Percentiles rank a stretch among this genome's conserved stretches.
Conservation (phyloP, 495 filamentous ascomycete genomes). For the Neurospora sp. region DNA sequence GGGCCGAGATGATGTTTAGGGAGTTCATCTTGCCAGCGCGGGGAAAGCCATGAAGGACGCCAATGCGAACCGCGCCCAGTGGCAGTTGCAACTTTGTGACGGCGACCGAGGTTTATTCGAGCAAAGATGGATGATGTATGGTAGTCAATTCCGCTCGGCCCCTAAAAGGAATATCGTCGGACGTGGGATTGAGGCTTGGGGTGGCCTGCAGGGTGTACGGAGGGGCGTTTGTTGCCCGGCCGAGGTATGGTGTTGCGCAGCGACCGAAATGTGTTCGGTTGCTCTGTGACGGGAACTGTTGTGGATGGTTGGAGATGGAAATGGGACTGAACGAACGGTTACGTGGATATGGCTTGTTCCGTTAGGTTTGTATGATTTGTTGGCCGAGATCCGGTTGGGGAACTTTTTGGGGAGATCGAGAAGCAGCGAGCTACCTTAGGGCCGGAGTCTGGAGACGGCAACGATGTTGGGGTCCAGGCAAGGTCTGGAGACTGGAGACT, state of each 20-base stretch:
- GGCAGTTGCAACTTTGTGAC: not conserved
- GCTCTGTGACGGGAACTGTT: not conserved
- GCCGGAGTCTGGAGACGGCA: not conserved
- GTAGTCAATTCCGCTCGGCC: not conserved
- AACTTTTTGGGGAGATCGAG: not conserved
- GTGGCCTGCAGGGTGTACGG: not conserved
- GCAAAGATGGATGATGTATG: not conserved
- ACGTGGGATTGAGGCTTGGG: not conserved
- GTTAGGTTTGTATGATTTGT: not conserved
- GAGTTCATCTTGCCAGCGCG: slow-evolving; percentile 77
- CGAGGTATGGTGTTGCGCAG: not conserved
- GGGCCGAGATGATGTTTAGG: slow-evolving; percentile 84
- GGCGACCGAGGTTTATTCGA: not conserved
- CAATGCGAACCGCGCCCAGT: slow-evolving; percentile 13
- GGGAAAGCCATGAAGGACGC: slow-evolving; percentile 26
- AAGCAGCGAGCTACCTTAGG: not conserved
- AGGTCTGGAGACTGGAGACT: not conserved
- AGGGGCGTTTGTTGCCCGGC: not conserved
- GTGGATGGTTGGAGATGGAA: not conserved
- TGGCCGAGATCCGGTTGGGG: not conserved
- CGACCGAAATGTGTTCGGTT: not conserved
- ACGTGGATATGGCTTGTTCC: not conserved
- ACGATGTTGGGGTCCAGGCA: not conserved
- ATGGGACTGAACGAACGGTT: not conserved
- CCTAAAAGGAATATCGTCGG: not conserved